A percentile compares a stretch with the other conserved stretches of the same genome.
Evolutionary conservation across 768 basidiomycete genomes (phyloP).

Genomic region (Lanmaoa pseudosensibilis): DNA sequence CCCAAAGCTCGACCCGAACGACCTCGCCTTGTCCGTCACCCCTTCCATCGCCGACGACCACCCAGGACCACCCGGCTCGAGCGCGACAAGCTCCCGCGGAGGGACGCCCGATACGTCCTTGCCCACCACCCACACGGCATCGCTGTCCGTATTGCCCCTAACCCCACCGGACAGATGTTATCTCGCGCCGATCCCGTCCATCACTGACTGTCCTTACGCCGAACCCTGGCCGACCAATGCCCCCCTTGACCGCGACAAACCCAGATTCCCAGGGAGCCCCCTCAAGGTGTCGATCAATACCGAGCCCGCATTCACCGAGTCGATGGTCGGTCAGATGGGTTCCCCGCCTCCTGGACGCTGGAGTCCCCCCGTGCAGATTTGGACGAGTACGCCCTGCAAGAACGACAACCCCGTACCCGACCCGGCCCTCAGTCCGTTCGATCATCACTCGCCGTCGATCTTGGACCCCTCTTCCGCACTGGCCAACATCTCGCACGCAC

Average conservation of each 20-base stretch:
- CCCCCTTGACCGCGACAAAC: constrained; percentile 8
- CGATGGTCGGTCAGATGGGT: constrained; percentile 4
- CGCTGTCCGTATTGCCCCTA: constrained; percentile 18
- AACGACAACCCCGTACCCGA: not conserved
- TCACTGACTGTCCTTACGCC: constrained; percentile 22
- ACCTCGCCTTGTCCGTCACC: constrained; percentile 15
- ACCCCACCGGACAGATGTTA: constrained; percentile 27
- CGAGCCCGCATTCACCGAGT: not conserved
- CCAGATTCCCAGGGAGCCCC: constrained; percentile 18
- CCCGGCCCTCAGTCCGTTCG: not conserved
- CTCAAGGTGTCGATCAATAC: constrained; percentile 20
- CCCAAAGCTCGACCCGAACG: constrained; percentile 16
- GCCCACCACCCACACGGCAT: constrained; percentile 4
- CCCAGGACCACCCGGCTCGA: not conserved
- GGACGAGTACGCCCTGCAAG: constrained; percentile 28
- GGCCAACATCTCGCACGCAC: constrained; percentile 15
- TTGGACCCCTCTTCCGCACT: constrained; percentile 5
- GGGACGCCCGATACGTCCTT: constrained; percentile 14
- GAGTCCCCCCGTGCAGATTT: constrained; percentile 19
- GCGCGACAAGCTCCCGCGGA: not conserved
- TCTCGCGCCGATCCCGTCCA: constrained; percentile 16
- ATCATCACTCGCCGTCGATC: not conserved
- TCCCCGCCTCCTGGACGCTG: constrained; percentile 15
- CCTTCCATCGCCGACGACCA: not conserved
- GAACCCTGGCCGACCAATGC: constrained; percentile 21